phyloP scores from a whole-genome alignment of 2,329 filamentous ascomycete genomes.

The Cladosporium sp. region DNA sequence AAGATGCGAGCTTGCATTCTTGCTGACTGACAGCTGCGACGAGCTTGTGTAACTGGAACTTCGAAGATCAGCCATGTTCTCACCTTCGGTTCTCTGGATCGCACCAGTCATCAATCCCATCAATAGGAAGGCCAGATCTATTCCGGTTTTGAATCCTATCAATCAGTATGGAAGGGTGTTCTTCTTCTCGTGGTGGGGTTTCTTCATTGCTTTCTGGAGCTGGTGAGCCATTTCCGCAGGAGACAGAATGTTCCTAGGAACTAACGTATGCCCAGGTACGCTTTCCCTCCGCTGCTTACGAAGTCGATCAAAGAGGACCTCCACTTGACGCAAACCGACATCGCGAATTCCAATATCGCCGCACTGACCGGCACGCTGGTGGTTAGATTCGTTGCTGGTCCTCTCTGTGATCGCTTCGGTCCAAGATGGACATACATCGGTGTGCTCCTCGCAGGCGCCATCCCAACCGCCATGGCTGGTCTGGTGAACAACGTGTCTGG shows the following conservation, averaged over 20 bases:
- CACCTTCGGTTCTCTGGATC: slow-evolving; percentile 36
- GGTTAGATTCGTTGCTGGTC: slow-evolving; percentile 71
- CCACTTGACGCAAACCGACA: slow-evolving; percentile 64
- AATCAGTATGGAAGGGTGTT: slow-evolving; percentile 79
- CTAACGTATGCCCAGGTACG: slow-evolving; percentile 58
- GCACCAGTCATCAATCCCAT: slow-evolving; percentile 74
- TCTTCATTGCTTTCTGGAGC: slow-evolving; percentile 80
- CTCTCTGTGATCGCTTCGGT: slow-evolving; percentile 76
- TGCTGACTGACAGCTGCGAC: not conserved
- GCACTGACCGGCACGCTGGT: slow-evolving; percentile 70
- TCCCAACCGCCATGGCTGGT: slow-evolving; percentile 77
- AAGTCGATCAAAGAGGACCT: slow-evolving; percentile 76
- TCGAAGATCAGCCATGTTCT: slow-evolving; percentile 11
- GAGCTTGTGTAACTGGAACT: slow-evolving; percentile 8
- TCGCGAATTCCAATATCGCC: slow-evolving; percentile 85
- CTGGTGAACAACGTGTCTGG: slow-evolving; percentile 65
- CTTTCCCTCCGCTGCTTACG: slow-evolving; percentile 75
- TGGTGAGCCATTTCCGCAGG: slow-evolving; percentile 46
- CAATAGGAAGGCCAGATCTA: slow-evolving; percentile 73
- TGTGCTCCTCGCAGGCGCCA: slow-evolving; percentile 67
- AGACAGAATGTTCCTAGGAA: not conserved
- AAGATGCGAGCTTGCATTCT: not conserved
- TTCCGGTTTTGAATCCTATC: slow-evolving; percentile 73
- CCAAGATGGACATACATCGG: slow-evolving; percentile 73
- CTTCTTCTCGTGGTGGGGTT: slow-evolving; percentile 80